Evolutionary conservation across 208 protist genomes (phyloP), one percentile per base, ranked within the genome.

Genomic region (Crithidia bombi): DNA sequence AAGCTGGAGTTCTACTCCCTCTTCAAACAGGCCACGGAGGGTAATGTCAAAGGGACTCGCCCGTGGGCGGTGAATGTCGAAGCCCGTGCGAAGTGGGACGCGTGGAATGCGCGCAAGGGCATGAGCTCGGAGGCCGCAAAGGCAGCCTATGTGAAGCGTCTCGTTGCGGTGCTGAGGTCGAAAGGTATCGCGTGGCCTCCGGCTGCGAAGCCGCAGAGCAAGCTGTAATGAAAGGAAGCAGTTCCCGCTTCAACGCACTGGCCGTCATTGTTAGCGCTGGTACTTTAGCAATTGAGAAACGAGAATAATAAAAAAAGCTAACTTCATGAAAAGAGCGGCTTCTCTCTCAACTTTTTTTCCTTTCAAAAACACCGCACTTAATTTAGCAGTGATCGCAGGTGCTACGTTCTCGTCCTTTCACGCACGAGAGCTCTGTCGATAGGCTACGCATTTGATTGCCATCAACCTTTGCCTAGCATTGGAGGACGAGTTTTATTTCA

Each of bases 21-120:
- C 17, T 99, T 86, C 90, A 99, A 99, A 89, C 98, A 99, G 85
- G 97, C 91, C 38, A 99, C 93, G 36, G 95, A 96, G 70, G 98
- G 98, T 9, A 91, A 98, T 50, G 90, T 96, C 61, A 86, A 84
- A 68, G 93, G 90, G 39, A 58, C 69, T 23, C 94, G 93, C 81
- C 94, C 94, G 59, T 98, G 91, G 87, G 89, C 90, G 9, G 90
- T 98, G n/a, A 85, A 97, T 65, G 23, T 98, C 33, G 91, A 96
- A 84, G 89, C 90, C 12, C 87, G 92, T 57, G 94, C 94, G 72
- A 99, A 99, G 85, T 98, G 92, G 87, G 91, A 98, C 68, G 96
- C 95, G 17, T 98, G 97, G 95, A 89, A 92, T 49, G 72, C 44
- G 28, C 51, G 77, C 54, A 97, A 98, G 82, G 97, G 95, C 63